Evolutionary conservation across 768 basidiomycete species (phyloP).

Genomic region (Stropharia rugosoannulata): DNA sequence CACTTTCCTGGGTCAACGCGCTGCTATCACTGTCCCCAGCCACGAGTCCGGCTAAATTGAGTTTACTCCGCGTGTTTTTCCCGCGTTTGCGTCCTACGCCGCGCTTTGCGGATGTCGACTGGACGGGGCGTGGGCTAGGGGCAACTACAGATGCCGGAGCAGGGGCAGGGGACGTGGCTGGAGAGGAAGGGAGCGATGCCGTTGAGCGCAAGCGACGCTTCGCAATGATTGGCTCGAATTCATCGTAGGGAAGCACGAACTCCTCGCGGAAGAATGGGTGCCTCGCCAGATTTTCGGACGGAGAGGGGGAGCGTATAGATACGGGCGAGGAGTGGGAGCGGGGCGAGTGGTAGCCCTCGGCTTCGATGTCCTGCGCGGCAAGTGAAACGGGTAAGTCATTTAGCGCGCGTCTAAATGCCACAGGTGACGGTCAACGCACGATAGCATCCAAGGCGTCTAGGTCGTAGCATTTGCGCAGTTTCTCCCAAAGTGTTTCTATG

Average conservation of each 20-base stretch:
- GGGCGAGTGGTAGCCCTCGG: conserved; percentile 27
- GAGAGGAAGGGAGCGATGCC: conserved; percentile 63
- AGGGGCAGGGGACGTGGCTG: conserved; percentile 41
- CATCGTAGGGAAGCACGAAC: conserved; percentile 61
- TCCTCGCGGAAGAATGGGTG: conserved; percentile 79
- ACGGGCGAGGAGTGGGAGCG: conserved; percentile 37
- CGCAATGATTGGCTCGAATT: conserved; percentile 60
- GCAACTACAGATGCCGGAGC: conserved; percentile 20
- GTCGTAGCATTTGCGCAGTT: conserved; percentile 70
- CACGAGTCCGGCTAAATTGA: conserved; percentile 71
- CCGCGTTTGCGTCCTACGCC: conserved; percentile 24
- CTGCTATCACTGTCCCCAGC: conserved; percentile 85
- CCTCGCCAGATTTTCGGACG: conserved; percentile 60
- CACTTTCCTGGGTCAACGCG: conserved; percentile 80
- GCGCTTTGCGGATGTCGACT: conserved; percentile 14
- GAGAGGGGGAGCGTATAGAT: conserved; percentile 64
- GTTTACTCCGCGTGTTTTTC: conserved; percentile 48
- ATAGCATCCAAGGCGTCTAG: conserved; percentile 72
- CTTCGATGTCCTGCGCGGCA: conserved; percentile 38
- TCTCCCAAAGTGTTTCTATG: conserved; percentile 71
- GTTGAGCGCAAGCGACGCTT: conserved; percentile 64
- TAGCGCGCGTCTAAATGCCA: background rate
- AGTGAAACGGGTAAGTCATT: background rate
- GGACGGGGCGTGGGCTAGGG: conserved; percentile 23
- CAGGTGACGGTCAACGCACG: conserved; percentile 36